Percentiles rank a stretch among this genome's conserved stretches.
Conservation (phyloP, 2,329 filamentous ascomycete genomes). For the Fusarium brachygibbosum region DNA sequence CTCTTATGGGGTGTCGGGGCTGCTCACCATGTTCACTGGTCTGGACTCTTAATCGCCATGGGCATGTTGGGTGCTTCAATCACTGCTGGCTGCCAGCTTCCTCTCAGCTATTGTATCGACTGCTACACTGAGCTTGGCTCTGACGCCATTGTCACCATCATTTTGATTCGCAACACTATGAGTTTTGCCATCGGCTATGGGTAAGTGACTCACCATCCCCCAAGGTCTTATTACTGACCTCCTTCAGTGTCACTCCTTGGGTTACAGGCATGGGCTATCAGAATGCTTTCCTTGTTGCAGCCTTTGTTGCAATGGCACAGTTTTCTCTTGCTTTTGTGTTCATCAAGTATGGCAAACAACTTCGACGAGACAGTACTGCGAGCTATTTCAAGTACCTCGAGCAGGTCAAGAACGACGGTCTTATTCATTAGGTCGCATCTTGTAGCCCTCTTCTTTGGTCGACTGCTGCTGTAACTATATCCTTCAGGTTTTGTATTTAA, state of each 20-base stretch:
- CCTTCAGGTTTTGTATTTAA: no score
- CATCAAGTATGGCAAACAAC: background rate
- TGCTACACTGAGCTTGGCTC: background rate
- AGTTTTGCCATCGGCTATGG: background rate
- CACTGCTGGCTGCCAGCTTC: background rate
- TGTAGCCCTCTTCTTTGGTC: no score
- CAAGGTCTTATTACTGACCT: background rate
- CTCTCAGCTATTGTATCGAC: background rate
- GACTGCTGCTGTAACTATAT: no score
- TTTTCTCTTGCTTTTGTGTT: background rate
- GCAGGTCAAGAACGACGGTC: background rate
- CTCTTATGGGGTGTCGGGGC: background rate
- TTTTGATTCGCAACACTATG: background rate
- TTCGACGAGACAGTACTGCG: background rate
- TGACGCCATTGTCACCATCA: background rate
- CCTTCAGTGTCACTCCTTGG: background rate
- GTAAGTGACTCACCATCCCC: background rate
- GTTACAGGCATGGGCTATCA: background rate
- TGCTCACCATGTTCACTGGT: background rate
- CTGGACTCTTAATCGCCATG: background rate
- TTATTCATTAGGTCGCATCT: background rate
- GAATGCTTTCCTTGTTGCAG: background rate
- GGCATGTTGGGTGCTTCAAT: background rate
- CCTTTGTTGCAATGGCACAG: background rate
- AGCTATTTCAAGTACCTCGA: background rate